Percentiles rank a stretch among this genome's conserved stretches.
Conservation (phyloP, 2,329 filamentous ascomycete species). For the Nigrograna mackinnonii region DNA sequence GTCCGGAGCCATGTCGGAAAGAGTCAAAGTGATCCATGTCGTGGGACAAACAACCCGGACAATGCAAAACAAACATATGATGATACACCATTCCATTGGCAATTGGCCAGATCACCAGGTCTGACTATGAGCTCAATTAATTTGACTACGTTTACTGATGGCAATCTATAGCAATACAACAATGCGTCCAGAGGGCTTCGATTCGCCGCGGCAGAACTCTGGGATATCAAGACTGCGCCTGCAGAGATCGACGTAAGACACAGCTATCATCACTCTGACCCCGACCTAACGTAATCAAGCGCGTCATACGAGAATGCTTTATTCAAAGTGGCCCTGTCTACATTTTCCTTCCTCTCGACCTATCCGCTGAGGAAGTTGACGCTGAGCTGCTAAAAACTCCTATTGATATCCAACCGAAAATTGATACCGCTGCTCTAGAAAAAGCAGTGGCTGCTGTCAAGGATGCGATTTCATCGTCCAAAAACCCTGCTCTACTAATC, state of each 20-base stretch:
- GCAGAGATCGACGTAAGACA: conserved; percentile 45
- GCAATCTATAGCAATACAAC: conserved; percentile 37
- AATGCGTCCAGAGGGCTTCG: conserved; percentile 42
- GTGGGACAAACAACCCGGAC: conserved; percentile 48
- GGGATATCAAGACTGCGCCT: conserved; percentile 43
- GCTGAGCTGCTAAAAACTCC: conserved; percentile 38
- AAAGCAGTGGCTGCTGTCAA: conserved; percentile 39
- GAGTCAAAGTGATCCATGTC: conserved; percentile 50
- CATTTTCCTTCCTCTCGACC: conserved; percentile 49
- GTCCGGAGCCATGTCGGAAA: conserved; percentile 47
- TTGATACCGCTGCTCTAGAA: conserved; percentile 27
- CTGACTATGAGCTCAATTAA: background rate
- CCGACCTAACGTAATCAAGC: conserved; percentile 11
- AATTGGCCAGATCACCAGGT: conserved; percentile 44
- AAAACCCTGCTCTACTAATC: conserved; percentile 43
- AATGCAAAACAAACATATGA: conserved; percentile 47
- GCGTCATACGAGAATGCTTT: conserved; percentile 48
- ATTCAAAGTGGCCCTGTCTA: conserved; percentile 48
- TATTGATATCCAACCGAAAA: conserved; percentile 35
- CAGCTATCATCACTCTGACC: background rate
- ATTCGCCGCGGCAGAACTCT: conserved; percentile 44
- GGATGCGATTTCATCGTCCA: conserved; percentile 32
- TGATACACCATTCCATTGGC: conserved; percentile 52
- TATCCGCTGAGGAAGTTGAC: conserved; percentile 41
- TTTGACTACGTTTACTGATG: conserved; percentile 1